phyloP scores from a whole-genome alignment of 2,329 filamentous ascomycete genomes.

The Aspergillus novoparasiticus region DNA sequence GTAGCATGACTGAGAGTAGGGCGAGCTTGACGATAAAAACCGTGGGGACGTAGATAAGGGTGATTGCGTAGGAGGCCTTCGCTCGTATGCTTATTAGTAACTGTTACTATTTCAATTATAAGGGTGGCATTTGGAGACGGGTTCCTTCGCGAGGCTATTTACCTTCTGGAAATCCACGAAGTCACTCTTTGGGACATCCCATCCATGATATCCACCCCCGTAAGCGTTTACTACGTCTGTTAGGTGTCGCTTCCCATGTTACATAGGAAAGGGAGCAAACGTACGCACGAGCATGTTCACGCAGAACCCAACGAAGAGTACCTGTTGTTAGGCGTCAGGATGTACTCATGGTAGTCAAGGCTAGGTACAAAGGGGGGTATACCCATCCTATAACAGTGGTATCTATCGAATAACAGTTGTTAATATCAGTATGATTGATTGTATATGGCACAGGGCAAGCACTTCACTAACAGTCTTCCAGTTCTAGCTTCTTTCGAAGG shows the following conservation, averaged over 20 bases:
- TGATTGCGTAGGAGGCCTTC: slow-evolving; percentile 29
- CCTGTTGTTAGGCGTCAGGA: neutral
- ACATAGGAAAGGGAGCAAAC: neutral
- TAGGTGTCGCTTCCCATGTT: neutral
- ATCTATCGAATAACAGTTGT: neutral
- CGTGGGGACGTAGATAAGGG: slow-evolving; percentile 33
- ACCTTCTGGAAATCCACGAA: slow-evolving; percentile 26
- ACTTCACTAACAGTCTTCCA: neutral
- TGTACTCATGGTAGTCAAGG: neutral
- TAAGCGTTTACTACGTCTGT: slow-evolving; percentile 16
- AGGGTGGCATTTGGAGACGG: neutral
- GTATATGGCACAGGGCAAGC: too few species aligned
- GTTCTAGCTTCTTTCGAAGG: neutral
- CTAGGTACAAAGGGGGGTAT: neutral
- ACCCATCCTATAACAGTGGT: neutral
- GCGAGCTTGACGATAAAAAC: slow-evolving; percentile 30
- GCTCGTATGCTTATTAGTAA: neutral
- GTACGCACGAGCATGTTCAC: neutral
- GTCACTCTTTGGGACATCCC: slow-evolving; percentile 24
- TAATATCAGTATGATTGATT: neutral
- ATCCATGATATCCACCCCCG: slow-evolving; percentile 30
- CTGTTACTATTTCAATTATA: neutral
- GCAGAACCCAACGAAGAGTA: neutral
- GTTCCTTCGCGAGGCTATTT: neutral
- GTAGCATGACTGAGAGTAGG: slow-evolving; percentile 29